Evolutionary conservation across 441 rosid genomes (phyloP).

Genomic region (Populus hybrid): DNA sequence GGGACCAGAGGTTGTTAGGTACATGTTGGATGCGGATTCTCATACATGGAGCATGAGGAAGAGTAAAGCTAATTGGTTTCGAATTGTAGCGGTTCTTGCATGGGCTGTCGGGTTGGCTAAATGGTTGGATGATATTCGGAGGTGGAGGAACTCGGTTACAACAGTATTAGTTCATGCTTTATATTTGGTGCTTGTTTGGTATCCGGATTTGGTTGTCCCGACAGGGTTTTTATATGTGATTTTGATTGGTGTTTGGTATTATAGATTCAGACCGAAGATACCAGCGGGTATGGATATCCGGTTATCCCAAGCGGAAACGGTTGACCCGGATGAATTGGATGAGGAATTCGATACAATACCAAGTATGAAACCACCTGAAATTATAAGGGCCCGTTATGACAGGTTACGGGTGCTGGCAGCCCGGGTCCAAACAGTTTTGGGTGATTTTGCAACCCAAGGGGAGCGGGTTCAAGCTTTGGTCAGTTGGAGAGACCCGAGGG

Average conservation of each 20-base stretch:
- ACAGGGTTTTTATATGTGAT: conserved; percentile 74
- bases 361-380: conserved; percentile 64
- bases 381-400: conserved; percentile 71
- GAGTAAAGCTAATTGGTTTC: conserved; percentile 90
- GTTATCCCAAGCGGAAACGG: conserved; percentile 77
- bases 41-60: conserved; percentile 97
- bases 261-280: conserved; percentile 72
- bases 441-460: conserved; percentile 91
- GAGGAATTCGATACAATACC: conserved; percentile 93
- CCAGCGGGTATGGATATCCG: conserved; percentile 92
- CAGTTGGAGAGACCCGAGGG: conserved; percentile 98
- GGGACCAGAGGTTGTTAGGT: conserved; percentile 82
- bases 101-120: conserved; percentile 92
- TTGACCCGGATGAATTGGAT: conserved; percentile 83
- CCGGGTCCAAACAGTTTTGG: conserved; percentile 82
- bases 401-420: conserved; percentile 77
- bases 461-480: conserved; percentile 85
- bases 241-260: conserved; percentile 87
- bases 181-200: conserved; percentile 90
- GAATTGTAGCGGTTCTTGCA: conserved; percentile 82
- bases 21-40: conserved; percentile 92
- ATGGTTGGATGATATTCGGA: conserved; percentile 69
- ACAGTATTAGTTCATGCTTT: conserved; percentile 74
- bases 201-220: conserved; percentile 83
- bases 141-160: conserved; percentile 85